Conservation (phyloP, 2,329 filamentous ascomycete genomes). For the Huntiella savannae region DNA sequence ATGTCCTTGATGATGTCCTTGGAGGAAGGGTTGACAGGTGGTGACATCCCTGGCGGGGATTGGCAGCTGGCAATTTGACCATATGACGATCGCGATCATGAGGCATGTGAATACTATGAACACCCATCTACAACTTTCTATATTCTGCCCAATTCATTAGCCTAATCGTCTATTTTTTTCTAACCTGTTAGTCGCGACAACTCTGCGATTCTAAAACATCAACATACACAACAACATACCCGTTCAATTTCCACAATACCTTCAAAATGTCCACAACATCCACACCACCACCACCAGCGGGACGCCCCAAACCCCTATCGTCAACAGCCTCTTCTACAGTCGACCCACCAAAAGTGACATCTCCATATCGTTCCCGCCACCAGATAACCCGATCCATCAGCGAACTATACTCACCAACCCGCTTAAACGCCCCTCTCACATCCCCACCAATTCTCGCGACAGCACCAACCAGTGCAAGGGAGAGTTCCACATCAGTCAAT, state of each 20-base stretch:
- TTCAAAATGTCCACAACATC: not conserved
- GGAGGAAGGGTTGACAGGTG: conserved; percentile 6
- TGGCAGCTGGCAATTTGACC: not conserved
- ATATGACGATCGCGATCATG: too few relatives aligned
- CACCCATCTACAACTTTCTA: not conserved
- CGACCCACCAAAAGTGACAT: conserved; percentile 6
- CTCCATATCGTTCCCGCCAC: conserved; percentile 21
- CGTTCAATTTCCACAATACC: not conserved
- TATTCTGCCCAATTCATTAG: conserved; percentile 1
- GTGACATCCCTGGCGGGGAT: conserved; percentile 2
- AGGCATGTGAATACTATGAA: not conserved
- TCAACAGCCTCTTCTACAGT: not conserved
- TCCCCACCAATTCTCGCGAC: conserved; percentile 5
- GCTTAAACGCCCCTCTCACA: not conserved
- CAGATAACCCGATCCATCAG: conserved; percentile 37
- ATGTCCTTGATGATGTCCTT: too few relatives aligned
- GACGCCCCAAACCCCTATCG: too few relatives aligned
- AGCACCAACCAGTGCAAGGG: conserved; percentile 14
- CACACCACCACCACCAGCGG: not conserved
- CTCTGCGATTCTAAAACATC: not conserved
- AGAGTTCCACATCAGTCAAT: too few relatives aligned
- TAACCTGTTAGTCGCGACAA: too few relatives aligned
- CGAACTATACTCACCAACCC: conserved; percentile 28
- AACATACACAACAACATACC: not conserved
- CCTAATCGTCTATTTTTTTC: not conserved